Base-by-base conservation (phyloP, 2,329 filamentous ascomycete species). In the Ophiostoma angusticollis region DNA sequence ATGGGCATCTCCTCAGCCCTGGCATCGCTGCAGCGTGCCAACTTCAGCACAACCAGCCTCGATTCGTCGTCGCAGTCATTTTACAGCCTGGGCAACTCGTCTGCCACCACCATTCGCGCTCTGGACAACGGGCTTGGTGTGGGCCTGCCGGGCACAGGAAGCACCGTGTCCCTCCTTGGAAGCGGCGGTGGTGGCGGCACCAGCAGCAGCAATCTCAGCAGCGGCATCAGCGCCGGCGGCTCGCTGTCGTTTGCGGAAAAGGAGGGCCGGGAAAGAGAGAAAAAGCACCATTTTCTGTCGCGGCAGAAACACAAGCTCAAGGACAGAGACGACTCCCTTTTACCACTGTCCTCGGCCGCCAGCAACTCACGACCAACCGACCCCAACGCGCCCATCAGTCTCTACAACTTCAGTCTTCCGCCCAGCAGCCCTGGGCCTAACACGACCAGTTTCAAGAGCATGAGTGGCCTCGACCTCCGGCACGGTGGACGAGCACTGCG, bases 351-450 rank as follows among this genome's bases (percentile, higher is more conserved):
- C 1, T 86, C 82, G 4, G 80, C 80, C 3, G 74, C 76, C 43
- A 85, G 80, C 57, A 87, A 84, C 51, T 86, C 82, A 1, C 72
- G 73, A 48, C 79, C 82, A 1, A 80, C 78, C 6, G 82, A 87
- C 50, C 81, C 82, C 1, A 78, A 65, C 51, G 80, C 80, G 3
- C 80, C 83, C 0, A 80, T 74, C 48, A 84, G 80, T 39, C 59
- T 89, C 5, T 89, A 89, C 62, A 85, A 76, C 45, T 87, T 89
- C 58, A 81, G 77, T 41, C 59, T 83, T 2, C 82, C 82, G 1
- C 70, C 78, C 7, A 85, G 79, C 44, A 85, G 80, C 43, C 81
- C 83, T 1, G 78, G 72, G 0, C 74, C 78, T 12, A 70, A 68
- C 36, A 70, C 67, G 37, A 70, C 68, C 19, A 66, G 72, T 23